Evolutionary conservation across 139 green algal genomes (phyloP).

Genomic region (Coccomyxa sp.): DNA sequence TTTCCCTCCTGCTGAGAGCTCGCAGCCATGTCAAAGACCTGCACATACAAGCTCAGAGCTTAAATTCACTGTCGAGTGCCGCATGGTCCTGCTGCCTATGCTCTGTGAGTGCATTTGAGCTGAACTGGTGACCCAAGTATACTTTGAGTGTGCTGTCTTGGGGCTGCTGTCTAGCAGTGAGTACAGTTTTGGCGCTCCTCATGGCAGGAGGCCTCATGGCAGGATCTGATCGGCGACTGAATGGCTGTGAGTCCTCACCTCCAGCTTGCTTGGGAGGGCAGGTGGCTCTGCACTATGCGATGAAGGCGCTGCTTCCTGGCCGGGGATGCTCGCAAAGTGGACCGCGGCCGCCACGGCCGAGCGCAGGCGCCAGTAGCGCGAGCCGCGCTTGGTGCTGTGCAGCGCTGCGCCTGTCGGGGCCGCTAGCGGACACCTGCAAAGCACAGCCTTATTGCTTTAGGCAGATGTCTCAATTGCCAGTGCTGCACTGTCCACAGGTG

Average conservation of each 20-base stretch:
- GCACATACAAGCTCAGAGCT: background rate
- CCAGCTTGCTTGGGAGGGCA: too few relatives aligned
- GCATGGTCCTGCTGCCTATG: background rate
- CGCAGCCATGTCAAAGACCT: background rate
- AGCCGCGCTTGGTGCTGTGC: constrained; percentile 15
- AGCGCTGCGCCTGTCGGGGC: constrained; percentile 2
- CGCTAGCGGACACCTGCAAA: constrained; percentile 17
- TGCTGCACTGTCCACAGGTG: too few relatives aligned
- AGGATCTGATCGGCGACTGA: too few relatives aligned
- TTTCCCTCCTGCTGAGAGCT: background rate
- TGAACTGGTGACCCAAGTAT: background rate
- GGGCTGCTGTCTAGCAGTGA: background rate
- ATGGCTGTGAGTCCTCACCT: too few relatives aligned
- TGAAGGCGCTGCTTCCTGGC: background rate
- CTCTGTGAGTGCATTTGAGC: background rate
- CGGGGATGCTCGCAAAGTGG: too few relatives aligned
- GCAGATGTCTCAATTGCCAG: too few relatives aligned
- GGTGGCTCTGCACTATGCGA: too few relatives aligned
- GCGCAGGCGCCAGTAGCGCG: constrained; percentile 17
- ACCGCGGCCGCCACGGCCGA: background rate
- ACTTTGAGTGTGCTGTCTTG: background rate
- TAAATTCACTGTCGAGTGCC: background rate
- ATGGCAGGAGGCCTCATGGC: background rate
- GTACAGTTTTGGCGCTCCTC: background rate
- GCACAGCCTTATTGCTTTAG: too few relatives aligned